A percentile compares a stretch with the other conserved stretches of the same genome.
phyloP scores from a whole-genome alignment of 371 early-diverging fungal species.

The Lichtheimia hyalospora region DNA sequence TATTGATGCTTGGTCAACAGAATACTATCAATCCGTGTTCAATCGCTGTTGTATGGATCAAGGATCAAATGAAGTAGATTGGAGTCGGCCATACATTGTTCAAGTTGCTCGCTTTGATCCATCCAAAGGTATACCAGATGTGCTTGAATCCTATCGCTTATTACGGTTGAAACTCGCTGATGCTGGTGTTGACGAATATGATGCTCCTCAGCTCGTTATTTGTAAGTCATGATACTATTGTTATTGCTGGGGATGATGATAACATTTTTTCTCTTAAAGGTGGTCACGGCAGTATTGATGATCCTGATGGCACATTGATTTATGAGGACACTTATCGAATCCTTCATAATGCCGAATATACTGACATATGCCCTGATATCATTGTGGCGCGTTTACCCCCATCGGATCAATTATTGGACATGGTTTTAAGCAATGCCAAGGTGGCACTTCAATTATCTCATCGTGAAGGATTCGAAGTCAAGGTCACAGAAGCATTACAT shows the following conservation, averaged over 20 bases:
- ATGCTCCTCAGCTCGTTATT: slow-evolving; percentile 70
- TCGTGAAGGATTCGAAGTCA: slow-evolving; percentile 90
- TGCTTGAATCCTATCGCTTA: slow-evolving; percentile 68
- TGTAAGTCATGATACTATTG: slow-evolving; percentile 26
- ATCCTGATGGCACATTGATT: slow-evolving; percentile 80
- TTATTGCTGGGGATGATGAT: no score
- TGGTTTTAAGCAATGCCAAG: slow-evolving; percentile 67
- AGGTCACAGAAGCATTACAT: slow-evolving; percentile 84
- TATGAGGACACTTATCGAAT: slow-evolving; percentile 61
- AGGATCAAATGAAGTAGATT: slow-evolving; percentile 61
- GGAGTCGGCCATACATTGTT: slow-evolving; percentile 74
- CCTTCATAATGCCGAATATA: slow-evolving; percentile 47
- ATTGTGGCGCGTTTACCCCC: slow-evolving; percentile 71
- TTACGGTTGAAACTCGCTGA: slow-evolving; percentile 59
- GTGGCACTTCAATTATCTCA: slow-evolving; percentile 80
- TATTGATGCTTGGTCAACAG: slow-evolving; percentile 42
- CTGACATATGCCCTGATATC: slow-evolving; percentile 56
- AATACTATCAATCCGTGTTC: slow-evolving; percentile 76
- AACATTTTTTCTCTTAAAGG: neutral
- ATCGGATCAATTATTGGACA: slow-evolving; percentile 80
- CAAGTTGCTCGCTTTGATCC: slow-evolving; percentile 92
- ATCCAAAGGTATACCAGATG: slow-evolving; percentile 85
- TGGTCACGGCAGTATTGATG: slow-evolving; percentile 88
- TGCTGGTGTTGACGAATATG: slow-evolving; percentile 23
- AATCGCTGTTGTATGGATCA: slow-evolving; percentile 77